These are phyloP conservation scores for Ceratobasidium theobromae DNA, from an alignment of 1,284 basidiomycete species.

Conservation along the genomic window DNA sequence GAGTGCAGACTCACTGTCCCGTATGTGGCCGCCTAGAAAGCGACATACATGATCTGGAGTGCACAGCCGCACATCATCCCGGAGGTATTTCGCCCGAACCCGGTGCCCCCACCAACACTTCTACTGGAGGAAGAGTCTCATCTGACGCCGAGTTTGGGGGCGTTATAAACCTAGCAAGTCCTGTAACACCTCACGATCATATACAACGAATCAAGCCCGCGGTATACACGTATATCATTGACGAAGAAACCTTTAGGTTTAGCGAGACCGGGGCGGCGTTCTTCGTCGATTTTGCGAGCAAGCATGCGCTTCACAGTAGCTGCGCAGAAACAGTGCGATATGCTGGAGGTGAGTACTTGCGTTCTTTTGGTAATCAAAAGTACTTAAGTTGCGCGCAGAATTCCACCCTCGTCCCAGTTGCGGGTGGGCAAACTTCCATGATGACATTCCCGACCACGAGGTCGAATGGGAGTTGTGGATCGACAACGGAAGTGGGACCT, in stretches of 20 bases:
- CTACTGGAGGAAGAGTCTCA: conserved; percentile 7
- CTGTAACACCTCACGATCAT: conserved; percentile 16
- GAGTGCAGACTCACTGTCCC: not conserved
- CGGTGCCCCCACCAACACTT: conserved; percentile 6
- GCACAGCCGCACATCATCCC: conserved; percentile 1
- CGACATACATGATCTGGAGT: conserved; percentile 1
- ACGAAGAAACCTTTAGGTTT: conserved; percentile 71
- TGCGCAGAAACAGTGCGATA: conserved; percentile 28
- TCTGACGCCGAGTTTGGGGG: not conserved
- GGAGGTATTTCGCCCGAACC: conserved; percentile 1
- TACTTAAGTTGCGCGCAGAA: not conserved
- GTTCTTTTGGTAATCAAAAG: not conserved
- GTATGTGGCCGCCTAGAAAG: not conserved
- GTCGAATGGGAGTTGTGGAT: conserved; percentile 20
- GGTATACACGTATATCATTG: conserved; percentile 75
- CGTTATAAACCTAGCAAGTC: not conserved
- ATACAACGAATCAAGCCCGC: conserved; percentile 59
- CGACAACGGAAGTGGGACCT: conserved; percentile 23
- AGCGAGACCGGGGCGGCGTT: conserved; percentile 78
- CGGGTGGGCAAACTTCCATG: conserved; percentile 16
- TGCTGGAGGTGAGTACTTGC: not conserved
- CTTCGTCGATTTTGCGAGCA: conserved; percentile 79
- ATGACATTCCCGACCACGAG: conserved; percentile 13
- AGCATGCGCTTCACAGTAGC: conserved; percentile 48
- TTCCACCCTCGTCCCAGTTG: conserved; percentile 14